Evolutionary conservation across 129 eudicot genomes (phyloP), one percentile per base, ranked within the genome.

Genomic region (Tanacetum coccineum): DNA sequence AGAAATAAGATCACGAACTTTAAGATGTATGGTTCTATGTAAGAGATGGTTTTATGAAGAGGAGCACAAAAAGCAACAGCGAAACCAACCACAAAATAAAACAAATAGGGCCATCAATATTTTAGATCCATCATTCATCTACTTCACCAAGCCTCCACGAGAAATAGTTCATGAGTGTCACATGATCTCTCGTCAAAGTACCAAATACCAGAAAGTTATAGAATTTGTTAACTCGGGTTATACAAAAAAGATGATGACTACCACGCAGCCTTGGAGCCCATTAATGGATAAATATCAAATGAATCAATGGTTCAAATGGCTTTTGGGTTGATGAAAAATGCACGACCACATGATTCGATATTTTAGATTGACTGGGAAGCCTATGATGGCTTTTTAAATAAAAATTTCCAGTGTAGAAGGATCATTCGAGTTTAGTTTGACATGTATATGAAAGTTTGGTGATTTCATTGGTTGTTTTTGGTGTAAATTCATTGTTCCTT

Each of bases 321-420:
- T 5, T 40, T 59, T 1, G 76, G 76, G 50, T 52, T 70, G 40
- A 49, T 80, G 90, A 82, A 75, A 56, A 69, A 82, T 62, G 79
- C 72, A 32, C 25, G 21, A 9, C 73, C 85, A 39, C 70, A 50
- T 47, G 86, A 84, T 61, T 82, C 84, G 0, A 20, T 53, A 9
- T 81, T 81, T 63, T 74, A 83, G 64, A 62, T 81, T 1, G 69
- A 83, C 26, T 76, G 74, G 84, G 84, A 80, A 39, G 82, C 57
- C 1, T 73, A 53, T 11, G 28, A 40, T 58, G 72, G 47, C 26
- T 70, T 39, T 59, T 28, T 51, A 30, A 25, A 42, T 20, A 42
- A 42, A 18, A 42, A 18, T 4, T 5, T 42, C 53, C 32, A 3
- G 17, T 7, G 47, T 61, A 61, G 21, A 26, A 26, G 15, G 46